Conservation (phyloP, 2,329 filamentous ascomycete species). For the Cladophialophora chaetospira region DNA sequence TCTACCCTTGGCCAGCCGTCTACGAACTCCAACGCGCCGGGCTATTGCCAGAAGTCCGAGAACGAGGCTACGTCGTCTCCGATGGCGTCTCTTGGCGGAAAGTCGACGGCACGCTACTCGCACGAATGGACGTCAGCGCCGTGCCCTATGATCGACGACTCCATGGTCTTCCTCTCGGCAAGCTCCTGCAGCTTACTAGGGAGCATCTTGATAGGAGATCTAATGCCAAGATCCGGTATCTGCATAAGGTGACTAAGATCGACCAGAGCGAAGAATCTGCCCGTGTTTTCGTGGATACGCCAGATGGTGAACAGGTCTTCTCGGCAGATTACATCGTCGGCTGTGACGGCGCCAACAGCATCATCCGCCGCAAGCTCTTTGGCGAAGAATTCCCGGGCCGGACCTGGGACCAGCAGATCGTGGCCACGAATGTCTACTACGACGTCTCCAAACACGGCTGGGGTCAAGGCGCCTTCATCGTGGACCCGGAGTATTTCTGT, state of each 20-base stretch:
- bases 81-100: constrained; percentile 48
- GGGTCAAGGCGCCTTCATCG: constrained; percentile 49
- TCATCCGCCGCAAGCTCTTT: constrained; percentile 38
- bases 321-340: constrained; percentile 43
- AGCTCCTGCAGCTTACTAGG: constrained; percentile 46
- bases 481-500: constrained; percentile 62
- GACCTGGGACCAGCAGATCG: constrained; percentile 16
- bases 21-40: constrained; percentile 62
- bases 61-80: constrained; percentile 44
- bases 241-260: constrained; percentile 39
- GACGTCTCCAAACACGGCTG: not conserved
- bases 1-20: constrained; percentile 62
- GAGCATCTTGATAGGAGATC: constrained; percentile 40
- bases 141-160: constrained; percentile 39
- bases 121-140: constrained; percentile 22
- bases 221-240: constrained; percentile 46
- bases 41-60: constrained; percentile 55
- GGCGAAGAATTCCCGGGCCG: constrained; percentile 18
- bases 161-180: constrained; percentile 47
- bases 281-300: constrained; percentile 13
- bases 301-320: constrained; percentile 26
- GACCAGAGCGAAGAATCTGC: constrained; percentile 11
- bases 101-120: constrained; percentile 39
- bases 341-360: constrained; percentile 47
- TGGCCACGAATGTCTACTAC: constrained; percentile 22